Percentiles rank a stretch among this genome's conserved stretches.
phyloP scores from a whole-genome alignment of 495 filamentous ascomycete genomes.

The Niebla homalea region DNA sequence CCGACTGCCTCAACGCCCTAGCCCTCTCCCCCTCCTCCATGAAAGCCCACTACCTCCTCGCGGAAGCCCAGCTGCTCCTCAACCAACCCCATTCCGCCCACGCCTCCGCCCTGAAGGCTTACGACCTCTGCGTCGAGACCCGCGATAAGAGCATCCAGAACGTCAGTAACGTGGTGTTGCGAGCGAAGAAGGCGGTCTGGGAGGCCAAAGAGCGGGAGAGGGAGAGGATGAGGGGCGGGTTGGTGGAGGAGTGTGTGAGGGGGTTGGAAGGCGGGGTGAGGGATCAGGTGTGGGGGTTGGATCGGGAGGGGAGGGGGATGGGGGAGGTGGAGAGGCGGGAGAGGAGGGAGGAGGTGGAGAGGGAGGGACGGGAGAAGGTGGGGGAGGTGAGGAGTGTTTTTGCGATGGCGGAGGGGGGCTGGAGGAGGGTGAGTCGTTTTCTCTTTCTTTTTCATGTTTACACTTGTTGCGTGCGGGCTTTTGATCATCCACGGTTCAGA shows the following conservation, averaged over 20 bases:
- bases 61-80: conserved; percentile 67
- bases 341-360: conserved; percentile 33
- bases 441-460: not conserved
- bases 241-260: conserved; percentile 37
- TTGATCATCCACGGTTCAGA: not conserved
- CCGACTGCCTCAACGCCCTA: conserved; percentile 65
- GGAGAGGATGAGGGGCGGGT: conserved; percentile 33
- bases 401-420: conserved; percentile 42
- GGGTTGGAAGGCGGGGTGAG: conserved; percentile 29
- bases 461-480: too few relatives aligned
- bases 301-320: conserved; percentile 26
- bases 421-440: conserved; percentile 34
- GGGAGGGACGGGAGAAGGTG: conserved; percentile 44
- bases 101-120: conserved; percentile 55
- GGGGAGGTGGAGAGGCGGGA: conserved; percentile 33
- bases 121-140: conserved; percentile 50
- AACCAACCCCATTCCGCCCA: conserved; percentile 64
- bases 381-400: conserved; percentile 45
- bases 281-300: conserved; percentile 34
- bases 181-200: conserved; percentile 60
- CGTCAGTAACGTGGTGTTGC: conserved; percentile 54
- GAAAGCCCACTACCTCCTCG: conserved; percentile 76
- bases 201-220: conserved; percentile 35
- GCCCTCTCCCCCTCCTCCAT: conserved; percentile 39
- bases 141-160: conserved; percentile 47